phyloP scores from a whole-genome alignment of 306 rosid species.

The Castanea mollissima region DNA sequence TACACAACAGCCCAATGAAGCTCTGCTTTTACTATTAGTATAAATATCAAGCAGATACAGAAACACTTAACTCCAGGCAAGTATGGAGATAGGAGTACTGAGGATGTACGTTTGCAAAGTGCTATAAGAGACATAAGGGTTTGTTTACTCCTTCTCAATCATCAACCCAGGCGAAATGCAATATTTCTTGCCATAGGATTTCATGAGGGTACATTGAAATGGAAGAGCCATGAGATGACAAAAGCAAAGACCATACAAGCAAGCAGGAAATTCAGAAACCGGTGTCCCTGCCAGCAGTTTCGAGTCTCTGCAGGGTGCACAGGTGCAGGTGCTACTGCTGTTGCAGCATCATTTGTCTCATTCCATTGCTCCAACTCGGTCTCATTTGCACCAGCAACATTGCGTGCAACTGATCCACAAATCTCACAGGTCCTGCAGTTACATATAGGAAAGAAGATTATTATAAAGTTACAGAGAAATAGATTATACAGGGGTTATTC shows the following conservation, averaged over 20 bases:
- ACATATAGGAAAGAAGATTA: not conserved
- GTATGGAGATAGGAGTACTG: conserved; percentile 27
- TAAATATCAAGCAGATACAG: conserved; percentile 32
- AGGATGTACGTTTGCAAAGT: conserved; percentile 25
- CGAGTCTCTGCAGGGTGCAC: conserved; percentile 40
- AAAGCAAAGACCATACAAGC: conserved; percentile 94
- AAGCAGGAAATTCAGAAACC: conserved; percentile 75
- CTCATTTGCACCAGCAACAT: conserved; percentile 60
- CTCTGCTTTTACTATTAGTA: conserved; percentile 23
- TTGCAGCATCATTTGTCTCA: conserved; percentile 50
- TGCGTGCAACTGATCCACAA: conserved; percentile 75
- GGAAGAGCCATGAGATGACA: conserved; percentile 90
- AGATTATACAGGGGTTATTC: not conserved
- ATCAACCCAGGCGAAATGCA: not conserved
- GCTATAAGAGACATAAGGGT: conserved; percentile 15
- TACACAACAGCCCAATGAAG: conserved; percentile 22
- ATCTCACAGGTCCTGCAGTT: conserved; percentile 79
- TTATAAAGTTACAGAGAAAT: not conserved
- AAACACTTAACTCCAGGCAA: conserved; percentile 18
- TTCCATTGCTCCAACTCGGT: conserved; percentile 65
- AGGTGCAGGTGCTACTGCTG: conserved; percentile 34
- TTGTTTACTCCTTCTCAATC: conserved; percentile 30
- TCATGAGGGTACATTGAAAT: conserved; percentile 88
- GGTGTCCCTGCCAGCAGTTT: conserved; percentile 87
- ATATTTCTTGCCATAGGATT: conserved; percentile 11